Percentiles rank a stretch among this genome's conserved stretches.
phyloP scores from a whole-genome alignment of 2,329 filamentous ascomycete species.

The Laburnicola sp. region DNA sequence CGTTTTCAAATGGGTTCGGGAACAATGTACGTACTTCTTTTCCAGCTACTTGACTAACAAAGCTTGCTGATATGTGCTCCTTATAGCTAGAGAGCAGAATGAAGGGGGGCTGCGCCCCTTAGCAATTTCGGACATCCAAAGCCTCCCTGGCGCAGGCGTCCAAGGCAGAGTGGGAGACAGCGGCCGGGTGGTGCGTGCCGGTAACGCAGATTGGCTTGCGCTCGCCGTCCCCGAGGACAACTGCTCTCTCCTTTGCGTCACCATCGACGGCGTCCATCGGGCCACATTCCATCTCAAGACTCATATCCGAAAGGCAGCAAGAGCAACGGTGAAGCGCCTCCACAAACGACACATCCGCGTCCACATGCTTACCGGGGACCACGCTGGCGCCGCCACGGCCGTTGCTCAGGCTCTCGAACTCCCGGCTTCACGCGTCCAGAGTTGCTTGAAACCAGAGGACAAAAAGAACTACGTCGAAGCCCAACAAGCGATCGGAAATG shows the following conservation, averaged over 20 bases:
- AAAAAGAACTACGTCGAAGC: constrained; percentile 58
- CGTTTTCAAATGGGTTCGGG: constrained; percentile 43
- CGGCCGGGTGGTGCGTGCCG: constrained; percentile 44
- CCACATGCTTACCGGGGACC: constrained; percentile 62
- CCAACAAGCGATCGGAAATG: constrained; percentile 29
- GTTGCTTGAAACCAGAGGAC: constrained; percentile 55
- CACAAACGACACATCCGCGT: constrained; percentile 52
- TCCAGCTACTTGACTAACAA: neutral
- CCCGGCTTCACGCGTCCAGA: constrained; percentile 44
- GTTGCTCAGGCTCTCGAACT: constrained; percentile 50
- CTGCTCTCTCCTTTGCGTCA: constrained; percentile 38
- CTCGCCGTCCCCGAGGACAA: constrained; percentile 38
- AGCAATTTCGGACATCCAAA: constrained; percentile 33
- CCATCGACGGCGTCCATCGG: constrained; percentile 40
- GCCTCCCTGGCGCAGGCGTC: constrained; percentile 51
- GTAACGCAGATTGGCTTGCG: constrained; percentile 54
- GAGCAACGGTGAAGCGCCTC: constrained; percentile 56
- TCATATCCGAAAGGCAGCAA: constrained; percentile 54
- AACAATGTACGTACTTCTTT: neutral
- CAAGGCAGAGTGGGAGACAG: constrained; percentile 39
- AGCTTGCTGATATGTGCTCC: neutral
- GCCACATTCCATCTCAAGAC: constrained; percentile 58
- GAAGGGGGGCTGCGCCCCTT: constrained; percentile 10
- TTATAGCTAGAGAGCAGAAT: constrained; percentile 28
- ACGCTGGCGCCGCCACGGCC: constrained; percentile 52